Conservation (phyloP, 257 asterid species). For the Euphrasia confusa region DNA sequence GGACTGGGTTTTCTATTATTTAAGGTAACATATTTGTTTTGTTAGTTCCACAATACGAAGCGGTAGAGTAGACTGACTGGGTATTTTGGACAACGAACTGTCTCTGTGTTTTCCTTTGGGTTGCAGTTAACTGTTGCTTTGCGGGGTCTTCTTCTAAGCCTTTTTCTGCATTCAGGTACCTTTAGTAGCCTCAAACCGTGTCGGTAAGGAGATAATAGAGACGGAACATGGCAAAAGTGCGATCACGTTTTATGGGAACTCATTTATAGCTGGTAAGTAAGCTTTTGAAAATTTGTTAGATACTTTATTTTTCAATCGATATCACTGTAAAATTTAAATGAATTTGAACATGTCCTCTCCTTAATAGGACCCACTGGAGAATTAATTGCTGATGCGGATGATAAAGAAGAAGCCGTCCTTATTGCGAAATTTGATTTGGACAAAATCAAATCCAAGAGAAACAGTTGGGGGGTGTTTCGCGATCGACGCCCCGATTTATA, state of each 20-base stretch:
- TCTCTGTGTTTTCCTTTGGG: not conserved
- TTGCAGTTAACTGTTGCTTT: not conserved
- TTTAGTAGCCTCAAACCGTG: slow-evolving; percentile 86
- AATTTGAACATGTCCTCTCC: slow-evolving; percentile 21
- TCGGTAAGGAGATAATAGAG: slow-evolving; percentile 75
- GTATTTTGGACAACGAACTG: not conserved
- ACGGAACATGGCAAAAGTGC: slow-evolving; percentile 86
- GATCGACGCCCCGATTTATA: slow-evolving; percentile 94
- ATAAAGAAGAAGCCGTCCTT: slow-evolving; percentile 78
- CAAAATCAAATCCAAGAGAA: slow-evolving; percentile 69
- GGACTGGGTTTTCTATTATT: not conserved
- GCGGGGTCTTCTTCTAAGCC: not conserved
- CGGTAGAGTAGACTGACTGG: not conserved
- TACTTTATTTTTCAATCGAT: slow-evolving; percentile 1
- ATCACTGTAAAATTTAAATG: not conserved
- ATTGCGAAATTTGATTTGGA: slow-evolving; percentile 75
- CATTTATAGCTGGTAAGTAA: slow-evolving; percentile 95
- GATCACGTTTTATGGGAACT: slow-evolving; percentile 88
- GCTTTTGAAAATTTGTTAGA: slow-evolving; percentile 1
- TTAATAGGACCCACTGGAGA: slow-evolving; percentile 85
- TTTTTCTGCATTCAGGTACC: slow-evolving; percentile 60
- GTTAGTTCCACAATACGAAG: too few species aligned
- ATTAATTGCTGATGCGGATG: slow-evolving; percentile 61
- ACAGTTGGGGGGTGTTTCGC: slow-evolving; percentile 86
- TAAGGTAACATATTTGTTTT: too few species aligned